These are phyloP conservation scores for Paraphoma sp. DNA, from an alignment of 2,329 filamentous ascomycete genomes.

Conservation along the genomic window DNA sequence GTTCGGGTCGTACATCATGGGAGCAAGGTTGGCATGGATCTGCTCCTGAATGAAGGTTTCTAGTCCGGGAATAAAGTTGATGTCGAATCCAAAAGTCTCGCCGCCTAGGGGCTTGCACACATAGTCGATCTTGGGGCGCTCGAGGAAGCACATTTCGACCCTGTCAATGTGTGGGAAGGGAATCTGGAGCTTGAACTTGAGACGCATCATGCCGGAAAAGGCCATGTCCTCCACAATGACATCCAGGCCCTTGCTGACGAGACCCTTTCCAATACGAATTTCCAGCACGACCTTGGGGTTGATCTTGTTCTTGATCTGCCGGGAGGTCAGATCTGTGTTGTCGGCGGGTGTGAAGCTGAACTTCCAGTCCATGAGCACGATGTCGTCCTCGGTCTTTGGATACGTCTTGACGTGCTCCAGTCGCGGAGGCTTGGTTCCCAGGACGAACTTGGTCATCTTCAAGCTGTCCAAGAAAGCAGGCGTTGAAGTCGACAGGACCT, in stretches of 20 bases:
- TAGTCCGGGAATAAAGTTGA: constrained; percentile 97
- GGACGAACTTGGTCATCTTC: constrained; percentile 89
- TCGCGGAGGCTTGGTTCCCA: constrained; percentile 93
- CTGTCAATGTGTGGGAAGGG: constrained; percentile 95
- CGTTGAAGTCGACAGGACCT: constrained; percentile 90
- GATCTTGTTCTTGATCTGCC: constrained; percentile 92
- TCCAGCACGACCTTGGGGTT: constrained; percentile 97
- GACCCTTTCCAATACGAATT: constrained; percentile 91
- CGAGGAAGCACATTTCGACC: constrained; percentile 93
- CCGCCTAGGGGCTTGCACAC: constrained; percentile 97
- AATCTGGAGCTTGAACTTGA: constrained; percentile 97
- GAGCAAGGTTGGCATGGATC: constrained; percentile 90
- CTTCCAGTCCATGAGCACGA: constrained; percentile 99
- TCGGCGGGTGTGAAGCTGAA: constrained; percentile 99
- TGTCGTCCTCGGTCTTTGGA: constrained; percentile 91
- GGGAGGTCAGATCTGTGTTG: constrained; percentile 84
- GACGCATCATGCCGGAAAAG: constrained; percentile 92
- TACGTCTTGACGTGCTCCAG: constrained; percentile 99
- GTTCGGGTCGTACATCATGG: constrained; percentile 98
- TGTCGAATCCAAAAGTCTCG: constrained; percentile 95
- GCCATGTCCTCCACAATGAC: constrained; percentile 98
- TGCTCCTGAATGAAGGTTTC: constrained; percentile 94
- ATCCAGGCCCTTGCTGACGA: constrained; percentile 96
- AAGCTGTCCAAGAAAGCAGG: constrained; percentile 93
- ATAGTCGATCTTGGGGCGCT: constrained; percentile 89